These are phyloP conservation scores for Nicotiana knightiana DNA, from an alignment of 257 asterid genomes.

Conservation along the genomic window DNA sequence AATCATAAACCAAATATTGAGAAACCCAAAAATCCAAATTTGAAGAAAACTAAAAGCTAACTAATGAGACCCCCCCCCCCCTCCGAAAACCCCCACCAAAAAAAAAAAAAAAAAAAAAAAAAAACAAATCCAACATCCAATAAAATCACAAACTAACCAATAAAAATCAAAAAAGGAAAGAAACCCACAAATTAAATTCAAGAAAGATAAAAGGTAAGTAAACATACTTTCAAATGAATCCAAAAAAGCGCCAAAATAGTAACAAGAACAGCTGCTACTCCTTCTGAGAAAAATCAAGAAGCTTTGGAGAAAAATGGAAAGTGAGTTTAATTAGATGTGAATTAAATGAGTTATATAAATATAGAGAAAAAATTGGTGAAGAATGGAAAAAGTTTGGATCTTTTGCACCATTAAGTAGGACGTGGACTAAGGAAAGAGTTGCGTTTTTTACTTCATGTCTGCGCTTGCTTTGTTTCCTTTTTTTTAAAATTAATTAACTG, in stretches of 20 bases:
- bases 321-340: background rate
- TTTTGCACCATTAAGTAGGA: background rate
- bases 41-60: background rate
- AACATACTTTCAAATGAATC: constrained; percentile 1
- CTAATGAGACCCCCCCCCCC: background rate
- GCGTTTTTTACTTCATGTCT: background rate
- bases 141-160: background rate
- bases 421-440: background rate
- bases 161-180: background rate
- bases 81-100: background rate
- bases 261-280: background rate
- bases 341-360: background rate
- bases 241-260: background rate
- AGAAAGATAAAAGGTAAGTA: background rate
- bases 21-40: background rate
- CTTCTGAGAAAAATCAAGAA: background rate
- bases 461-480: background rate
- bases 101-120: background rate
- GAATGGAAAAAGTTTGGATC: constrained; percentile 1
- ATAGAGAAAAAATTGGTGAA: background rate
- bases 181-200: background rate
- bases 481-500: background rate
- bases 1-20: background rate
- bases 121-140: background rate
- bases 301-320: background rate